Base-by-base conservation (phyloP, 345 rosid genomes). In the Draba incana region DNA sequence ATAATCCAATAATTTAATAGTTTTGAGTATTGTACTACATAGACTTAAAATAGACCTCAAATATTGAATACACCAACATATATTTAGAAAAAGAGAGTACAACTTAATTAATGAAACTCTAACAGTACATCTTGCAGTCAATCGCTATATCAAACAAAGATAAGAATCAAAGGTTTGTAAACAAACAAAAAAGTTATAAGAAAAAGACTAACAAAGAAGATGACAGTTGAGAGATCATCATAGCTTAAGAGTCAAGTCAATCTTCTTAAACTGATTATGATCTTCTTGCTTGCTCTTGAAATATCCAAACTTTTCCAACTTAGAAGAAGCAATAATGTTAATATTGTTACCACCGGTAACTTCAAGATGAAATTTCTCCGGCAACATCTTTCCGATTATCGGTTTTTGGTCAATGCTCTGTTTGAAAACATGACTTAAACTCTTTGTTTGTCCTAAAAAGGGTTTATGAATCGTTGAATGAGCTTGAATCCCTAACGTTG, bases 211-310 rank as follows among this genome's bases (percentile, higher is more conserved):
- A 39, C 56, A 39, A 56, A 28, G 38, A 30, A 37, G 37, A 47
- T 38, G 4, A 50, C 14, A 27, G 30, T n/a, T 13, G 53, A 69
- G 72, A 72, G 79, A 33, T 84, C 69, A 20, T 28, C 5, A 92
- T 72, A 92, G 97, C 86, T 89, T 92, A 77, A 92, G 94, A 57
- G 97, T 89, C 84, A 92, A 78, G 78, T 92, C 98, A 75, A 92
- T 80, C 79, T 89, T 85, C 52, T 83, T 85, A 74, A 88, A 68
- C 62, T 86, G 86, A 79, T 45, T 38, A 46, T 83, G 86, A 69
- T 81, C 82, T 69, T 75, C 75, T 55, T 75, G 70, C 48, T 76
- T 83, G 42, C 74, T 71, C 82, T 84, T 84, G 64, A 84, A 81
- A 69, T 71, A 72, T 45, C 69, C 76, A 73, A 57, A 51, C 30